These are phyloP conservation scores for Brasilioporus rufonigricans DNA, from an alignment of 768 basidiomycete species.

Conservation along the genomic window DNA sequence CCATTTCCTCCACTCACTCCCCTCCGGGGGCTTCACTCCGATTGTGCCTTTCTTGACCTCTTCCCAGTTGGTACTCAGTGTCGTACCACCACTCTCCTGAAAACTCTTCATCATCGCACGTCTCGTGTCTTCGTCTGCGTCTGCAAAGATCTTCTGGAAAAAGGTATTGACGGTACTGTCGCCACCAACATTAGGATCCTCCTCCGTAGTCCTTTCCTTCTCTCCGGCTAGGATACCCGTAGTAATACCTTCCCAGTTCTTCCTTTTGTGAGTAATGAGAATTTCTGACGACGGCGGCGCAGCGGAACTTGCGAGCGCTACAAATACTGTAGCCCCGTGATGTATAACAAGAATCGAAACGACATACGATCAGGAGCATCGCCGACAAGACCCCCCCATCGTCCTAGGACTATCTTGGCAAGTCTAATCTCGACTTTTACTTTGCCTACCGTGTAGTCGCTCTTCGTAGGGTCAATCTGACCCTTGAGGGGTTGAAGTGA, in stretches of 20 bases:
- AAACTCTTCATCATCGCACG: slow-evolving; percentile 99
- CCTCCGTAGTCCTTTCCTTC: slow-evolving; percentile 63
- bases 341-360: neutral
- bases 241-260: slow-evolving; percentile 92
- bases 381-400: slow-evolving; percentile 77
- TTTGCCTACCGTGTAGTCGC: slow-evolving; percentile 69
- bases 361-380: slow-evolving; percentile 73
- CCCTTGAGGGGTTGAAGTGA: slow-evolving; percentile 79
- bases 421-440: slow-evolving; percentile 89
- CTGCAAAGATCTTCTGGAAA: slow-evolving; percentile 88
- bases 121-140: slow-evolving; percentile 88
- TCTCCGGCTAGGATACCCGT: slow-evolving; percentile 62
- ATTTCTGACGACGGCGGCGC: slow-evolving; percentile 34
- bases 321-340: neutral
- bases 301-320: slow-evolving; percentile 20
- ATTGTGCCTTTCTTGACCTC: slow-evolving; percentile 73
- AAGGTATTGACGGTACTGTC: slow-evolving; percentile 83
- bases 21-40: slow-evolving; percentile 79
- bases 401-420: slow-evolving; percentile 58
- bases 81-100: slow-evolving; percentile 91
- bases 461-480: slow-evolving; percentile 64
- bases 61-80: slow-evolving; percentile 94
- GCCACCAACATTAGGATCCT: slow-evolving; percentile 89
- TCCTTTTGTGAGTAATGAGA: slow-evolving; percentile 43
- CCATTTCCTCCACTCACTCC: slow-evolving; percentile 86